Percentiles rank a stretch among this genome's conserved stretches.
These are phyloP conservation scores for Allantophomopsis lycopodina DNA, from an alignment of 2,329 filamentous ascomycete genomes.

Conservation along the genomic window DNA sequence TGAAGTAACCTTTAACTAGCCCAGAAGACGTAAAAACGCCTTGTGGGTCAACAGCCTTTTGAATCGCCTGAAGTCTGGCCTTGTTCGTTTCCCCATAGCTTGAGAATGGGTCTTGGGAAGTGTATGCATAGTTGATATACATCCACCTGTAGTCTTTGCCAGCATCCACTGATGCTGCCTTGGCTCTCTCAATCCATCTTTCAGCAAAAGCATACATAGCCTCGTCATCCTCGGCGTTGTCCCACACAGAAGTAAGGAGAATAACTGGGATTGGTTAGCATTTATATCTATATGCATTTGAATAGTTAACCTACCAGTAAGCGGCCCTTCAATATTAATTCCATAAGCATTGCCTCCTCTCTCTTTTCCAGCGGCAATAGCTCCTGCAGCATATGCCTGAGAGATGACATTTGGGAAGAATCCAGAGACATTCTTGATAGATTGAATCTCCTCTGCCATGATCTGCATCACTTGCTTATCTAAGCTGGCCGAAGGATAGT, in stretches of 20 bases:
- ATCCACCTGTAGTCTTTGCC: slow-evolving; percentile 3
- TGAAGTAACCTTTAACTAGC: too few species aligned
- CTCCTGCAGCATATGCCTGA: slow-evolving; percentile 26
- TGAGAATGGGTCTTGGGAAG: slow-evolving; percentile 25
- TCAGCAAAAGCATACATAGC: slow-evolving; percentile 12
- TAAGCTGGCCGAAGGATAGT: too few species aligned
- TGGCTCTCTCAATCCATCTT: not conserved
- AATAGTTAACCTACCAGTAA: slow-evolving; percentile 2
- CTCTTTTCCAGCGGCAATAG: slow-evolving; percentile 20
- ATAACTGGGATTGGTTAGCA: slow-evolving; percentile 3
- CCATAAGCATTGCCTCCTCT: slow-evolving; percentile 17
- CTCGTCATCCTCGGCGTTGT: slow-evolving; percentile 19
- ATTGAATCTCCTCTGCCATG: too few species aligned
- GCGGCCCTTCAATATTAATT: slow-evolving; percentile 5
- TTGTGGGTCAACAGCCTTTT: slow-evolving; percentile 21
- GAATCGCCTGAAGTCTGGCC: slow-evolving; percentile 16
- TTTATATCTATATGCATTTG: slow-evolving; percentile 1
- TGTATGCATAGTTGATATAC: slow-evolving; percentile 32
- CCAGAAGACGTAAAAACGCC: too few species aligned
- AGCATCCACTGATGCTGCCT: not conserved
- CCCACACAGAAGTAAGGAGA: slow-evolving; percentile 15
- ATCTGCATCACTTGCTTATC: too few species aligned
- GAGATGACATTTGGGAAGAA: slow-evolving; percentile 10
- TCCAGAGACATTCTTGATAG: slow-evolving; percentile 4
- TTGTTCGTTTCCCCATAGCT: slow-evolving; percentile 27